phyloP scores from a whole-genome alignment of 1,139 yeast genomes.

The Scheffersomyces illinoinensis region DNA sequence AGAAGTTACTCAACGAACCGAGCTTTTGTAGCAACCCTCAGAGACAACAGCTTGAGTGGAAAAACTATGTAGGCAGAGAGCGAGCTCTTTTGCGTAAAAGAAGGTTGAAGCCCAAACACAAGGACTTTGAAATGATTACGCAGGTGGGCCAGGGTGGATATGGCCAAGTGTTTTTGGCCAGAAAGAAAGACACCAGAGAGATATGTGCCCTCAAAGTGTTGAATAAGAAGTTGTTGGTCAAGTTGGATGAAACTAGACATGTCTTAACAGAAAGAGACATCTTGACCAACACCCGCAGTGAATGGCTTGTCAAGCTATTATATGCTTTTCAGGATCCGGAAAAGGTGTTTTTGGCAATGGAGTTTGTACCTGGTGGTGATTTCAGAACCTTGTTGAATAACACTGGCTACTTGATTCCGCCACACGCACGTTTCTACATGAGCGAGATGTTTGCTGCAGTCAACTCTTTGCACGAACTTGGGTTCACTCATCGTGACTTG shows the following conservation, averaged over 20 bases:
- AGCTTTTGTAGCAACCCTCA: constrained; percentile 33
- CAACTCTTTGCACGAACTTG: constrained; percentile 89
- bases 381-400: constrained; percentile 91
- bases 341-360: constrained; percentile 95
- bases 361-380: constrained; percentile 98
- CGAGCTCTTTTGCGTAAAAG: constrained; percentile 82
- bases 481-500: constrained; percentile 94
- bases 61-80: constrained; percentile 80
- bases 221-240: constrained; percentile 81
- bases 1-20: constrained; percentile 51
- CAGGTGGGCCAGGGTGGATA: constrained; percentile 99
- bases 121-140: constrained; percentile 93
- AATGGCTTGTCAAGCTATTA: constrained; percentile 90
- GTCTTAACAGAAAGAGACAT: constrained; percentile 96
- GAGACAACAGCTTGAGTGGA: constrained; percentile 73
- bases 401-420: constrained; percentile 89
- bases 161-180: constrained; percentile 94
- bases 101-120: constrained; percentile 87
- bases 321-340: constrained; percentile 95
- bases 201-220: constrained; percentile 93
- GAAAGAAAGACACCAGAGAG: constrained; percentile 92
- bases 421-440: constrained; percentile 92
- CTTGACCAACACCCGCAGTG: constrained; percentile 89
- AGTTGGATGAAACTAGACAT: constrained; percentile 93
- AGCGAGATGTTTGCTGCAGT: constrained; percentile 97